Base-by-base conservation (phyloP, 805 yeast species). In the Scheffersomyces ergatensis region DNA sequence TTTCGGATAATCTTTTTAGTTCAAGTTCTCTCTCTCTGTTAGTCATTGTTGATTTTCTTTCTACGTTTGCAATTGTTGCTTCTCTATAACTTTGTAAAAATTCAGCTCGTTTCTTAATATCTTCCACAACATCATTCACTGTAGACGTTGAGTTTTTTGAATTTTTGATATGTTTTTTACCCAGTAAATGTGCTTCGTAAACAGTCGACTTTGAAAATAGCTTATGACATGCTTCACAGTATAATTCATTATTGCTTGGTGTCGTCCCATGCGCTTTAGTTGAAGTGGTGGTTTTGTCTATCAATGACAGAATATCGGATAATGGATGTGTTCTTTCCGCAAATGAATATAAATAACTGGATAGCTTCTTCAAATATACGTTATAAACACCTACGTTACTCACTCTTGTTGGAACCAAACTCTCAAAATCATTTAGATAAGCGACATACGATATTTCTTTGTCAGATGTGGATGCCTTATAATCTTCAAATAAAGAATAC, bases 121-220 rank as follows among this genome's bases (percentile, higher is more conserved):
- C 50, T 46, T 54, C 67, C 46, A 78, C 82, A n/a, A 42, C 32
- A 15, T 39, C 34, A 12, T 16, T 18, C 20, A 44, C 34, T 18
- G 36, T 20, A 5, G 29, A 32, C 6, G 5, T 27, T 24, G 25
- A 20, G 2, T 48, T 54, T 19, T 45, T 52, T 0, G 50, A 55
- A 29, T 78, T 78, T 49, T 80, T 83, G 42, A 71, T 63, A 56
- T 92, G 97, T 50, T 82, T 83, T 55, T 85, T 86, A 1, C 96
- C 95, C 1, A 52, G 44, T 19, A 88, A 59, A 67, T 92, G 97
- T 2, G 77, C 81, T 3, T 74, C 61, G 55, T 70, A 89, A 0
- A 86, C 93, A 0, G 89, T 63, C 20, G 65, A 65, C 38, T 83
- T 83, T 12, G 85, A 65, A 55, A 87, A 89, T 15, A 52, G 42